These are phyloP conservation scores for Cutaneotrichosporon mucoides DNA, from an alignment of 1,284 basidiomycete species.

Conservation along the genomic window DNA sequence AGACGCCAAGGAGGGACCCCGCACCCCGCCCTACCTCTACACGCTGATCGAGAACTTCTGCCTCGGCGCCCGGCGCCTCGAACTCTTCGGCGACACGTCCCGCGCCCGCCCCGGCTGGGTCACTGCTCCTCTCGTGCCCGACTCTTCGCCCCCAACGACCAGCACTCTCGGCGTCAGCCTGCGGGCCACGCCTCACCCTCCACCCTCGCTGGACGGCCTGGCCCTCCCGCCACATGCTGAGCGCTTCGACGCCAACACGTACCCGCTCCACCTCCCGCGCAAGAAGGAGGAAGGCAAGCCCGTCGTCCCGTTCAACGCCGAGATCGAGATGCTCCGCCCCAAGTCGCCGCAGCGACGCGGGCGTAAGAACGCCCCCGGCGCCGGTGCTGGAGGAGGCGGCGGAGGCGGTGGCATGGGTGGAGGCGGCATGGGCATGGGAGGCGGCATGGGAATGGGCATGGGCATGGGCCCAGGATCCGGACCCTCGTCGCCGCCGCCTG, in stretches of 20 bases:
- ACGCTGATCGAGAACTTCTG: constrained; percentile 97
- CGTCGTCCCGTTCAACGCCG: constrained; percentile 26
- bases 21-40: constrained; percentile 91
- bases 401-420: background rate
- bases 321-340: constrained; percentile 79
- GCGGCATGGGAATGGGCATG: background rate
- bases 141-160: background rate
- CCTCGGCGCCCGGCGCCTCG: constrained; percentile 83
- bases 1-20: constrained; percentile 52
- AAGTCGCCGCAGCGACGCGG: constrained; percentile 63
- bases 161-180: background rate
- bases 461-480: constrained; percentile 1
- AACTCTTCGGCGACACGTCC: constrained; percentile 75
- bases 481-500: background rate
- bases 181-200: background rate
- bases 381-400: background rate
- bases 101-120: constrained; percentile 87
- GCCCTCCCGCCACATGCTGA: constrained; percentile 13
- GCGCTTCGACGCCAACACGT: constrained; percentile 55
- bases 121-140: constrained; percentile 59
- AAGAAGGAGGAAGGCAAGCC: constrained; percentile 24
- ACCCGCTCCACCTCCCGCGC: constrained; percentile 43
- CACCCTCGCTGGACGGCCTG: background rate
- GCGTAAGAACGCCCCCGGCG: background rate
- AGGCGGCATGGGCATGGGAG: background rate